Percentiles rank a stretch among this genome's conserved stretches.
phyloP scores from a whole-genome alignment of 768 basidiomycete genomes.

The Boletales sp. region DNA sequence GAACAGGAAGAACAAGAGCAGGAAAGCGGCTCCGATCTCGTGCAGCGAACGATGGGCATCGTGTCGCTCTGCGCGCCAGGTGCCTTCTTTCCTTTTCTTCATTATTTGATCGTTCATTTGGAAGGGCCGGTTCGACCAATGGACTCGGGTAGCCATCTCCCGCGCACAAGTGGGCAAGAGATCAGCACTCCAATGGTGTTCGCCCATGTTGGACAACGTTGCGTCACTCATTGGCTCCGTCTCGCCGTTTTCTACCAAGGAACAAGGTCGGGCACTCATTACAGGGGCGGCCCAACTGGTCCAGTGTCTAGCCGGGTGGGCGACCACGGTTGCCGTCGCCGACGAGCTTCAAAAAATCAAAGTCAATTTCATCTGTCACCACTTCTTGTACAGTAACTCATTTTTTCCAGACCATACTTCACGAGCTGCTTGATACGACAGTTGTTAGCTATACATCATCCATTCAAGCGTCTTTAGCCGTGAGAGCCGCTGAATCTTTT shows the following conservation, averaged over 20 bases:
- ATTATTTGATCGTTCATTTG: background rate
- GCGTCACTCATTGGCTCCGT: constrained; percentile 12
- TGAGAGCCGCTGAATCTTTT: constrained; percentile 40
- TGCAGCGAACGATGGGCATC: constrained; percentile 16
- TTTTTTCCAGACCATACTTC: constrained; percentile 24
- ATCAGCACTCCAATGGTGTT: constrained; percentile 18
- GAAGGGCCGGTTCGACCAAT: background rate
- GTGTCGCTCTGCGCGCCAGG: constrained; percentile 21
- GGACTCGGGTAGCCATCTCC: constrained; percentile 20
- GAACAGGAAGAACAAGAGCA: constrained; percentile 12
- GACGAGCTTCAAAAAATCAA: constrained; percentile 13
- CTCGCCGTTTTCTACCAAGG: constrained; percentile 10
- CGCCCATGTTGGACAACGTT: constrained; percentile 16
- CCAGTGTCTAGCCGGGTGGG: constrained; percentile 17
- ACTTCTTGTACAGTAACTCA: background rate
- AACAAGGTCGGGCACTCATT: constrained; percentile 19
- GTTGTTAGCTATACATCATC: constrained; percentile 34
- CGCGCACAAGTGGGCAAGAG: constrained; percentile 22
- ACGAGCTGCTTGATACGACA: constrained; percentile 34
- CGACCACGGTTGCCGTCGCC: background rate
- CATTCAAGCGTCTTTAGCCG: constrained; percentile 43
- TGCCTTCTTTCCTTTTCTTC: background rate
- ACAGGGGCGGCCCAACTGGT: constrained; percentile 15
- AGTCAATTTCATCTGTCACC: constrained; percentile 6
- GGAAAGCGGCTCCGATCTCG: constrained; percentile 8